Evolutionary conservation across 176 grass and related monocot genomes (phyloP), one percentile per base, ranked within the genome.

Genomic region (Chloris gayana): DNA sequence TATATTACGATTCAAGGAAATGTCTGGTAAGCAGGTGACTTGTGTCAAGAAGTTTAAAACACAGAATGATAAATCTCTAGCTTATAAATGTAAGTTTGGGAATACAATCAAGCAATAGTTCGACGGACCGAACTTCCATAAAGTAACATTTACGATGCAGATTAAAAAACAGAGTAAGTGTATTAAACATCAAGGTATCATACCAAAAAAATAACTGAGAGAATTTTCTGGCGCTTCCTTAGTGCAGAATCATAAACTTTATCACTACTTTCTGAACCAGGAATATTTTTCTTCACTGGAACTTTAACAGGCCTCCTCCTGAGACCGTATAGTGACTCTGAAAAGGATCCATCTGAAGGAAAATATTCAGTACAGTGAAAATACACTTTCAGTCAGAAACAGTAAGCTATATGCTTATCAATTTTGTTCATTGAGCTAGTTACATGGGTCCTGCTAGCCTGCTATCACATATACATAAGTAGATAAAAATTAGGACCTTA

Each of bases 121-220:
- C 50, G 82, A 49, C 31, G 46, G 22, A 25, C 12, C 9, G 4
- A 25, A 25, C 22, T 58, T 59, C n/a, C 56, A 59, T 12, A 59
- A 26, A 59, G 7, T 25, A 59, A 57, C 7, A 57, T 57, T 57
- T 57, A 24, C 22, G 8, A 6, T 10, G 54, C 8, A 24, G 7
- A 57, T 8, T 24, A 57, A 22, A 3, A 84, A 66, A 75, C 70
- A 17, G 59, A 73, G 29, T 38, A 33, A 60, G 26, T 65, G 86
- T 1, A 61, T 32, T 11, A 83, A 29, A 77, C 12, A 69, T 64
- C 51, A 70, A 7, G 27, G 72, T 62, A 74, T 75, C 78, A 64
- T 98, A 98, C 95, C 92, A 94, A 85, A 89, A 94, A 94, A 35
- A 90, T 69, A 57, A 98, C 96, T 7, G 96, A 93, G n/a, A 95